Evolutionary conservation across 2,329 filamentous ascomycete genomes (phyloP), one percentile per base, ranked within the genome.

Genomic region (Pestalotiopsis fici): DNA sequence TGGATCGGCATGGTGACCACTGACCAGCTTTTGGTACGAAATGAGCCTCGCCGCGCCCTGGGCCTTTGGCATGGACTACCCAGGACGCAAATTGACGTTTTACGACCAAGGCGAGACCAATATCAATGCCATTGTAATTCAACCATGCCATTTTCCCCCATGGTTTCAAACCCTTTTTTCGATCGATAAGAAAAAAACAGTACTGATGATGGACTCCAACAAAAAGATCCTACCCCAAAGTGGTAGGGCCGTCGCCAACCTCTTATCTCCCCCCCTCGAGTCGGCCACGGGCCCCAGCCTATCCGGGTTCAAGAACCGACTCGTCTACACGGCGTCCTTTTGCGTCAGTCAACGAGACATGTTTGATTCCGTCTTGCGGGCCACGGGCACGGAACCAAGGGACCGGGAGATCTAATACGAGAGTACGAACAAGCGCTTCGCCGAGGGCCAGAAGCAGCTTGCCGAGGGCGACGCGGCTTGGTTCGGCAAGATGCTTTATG

Each of bases 321-420:
- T 72, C 0, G 73, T 90, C 1, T 87, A 83, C 71, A 71, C 90
- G 12, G 82, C 80, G 7, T 89, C 86, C 68, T 92, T 91, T 78
- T 75, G 79, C 12, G 71, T 89, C 68, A 87, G 78, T 67, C 91
- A 93, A 76, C 82, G 83, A 12, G 90, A 93, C 11, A 92, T 93
- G 81, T 83, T 93, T 65, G 84, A 86, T 50, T 85, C 84, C n/a
- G 77, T 90, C 13, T 83, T 89, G 72, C 84, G 86, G 0, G 89
- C 89, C 3, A 86, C 86, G 0, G 84, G 84, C 0, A 88, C 85
- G 0, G 85, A 78, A 1, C 86, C 90, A 50, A 78, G 76, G 0
- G 90, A 92, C 72, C 93, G 90, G 39, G 82, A 74, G 2, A 83
- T 93, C 66, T 80, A 74, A 1, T 76, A 83, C 7, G 84, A 89